Percentiles rank a stretch among this genome's conserved stretches.
These are phyloP conservation scores for Apiotrichum montevideense DNA, from an alignment of 1,284 basidiomycete species.

Conservation along the genomic window DNA sequence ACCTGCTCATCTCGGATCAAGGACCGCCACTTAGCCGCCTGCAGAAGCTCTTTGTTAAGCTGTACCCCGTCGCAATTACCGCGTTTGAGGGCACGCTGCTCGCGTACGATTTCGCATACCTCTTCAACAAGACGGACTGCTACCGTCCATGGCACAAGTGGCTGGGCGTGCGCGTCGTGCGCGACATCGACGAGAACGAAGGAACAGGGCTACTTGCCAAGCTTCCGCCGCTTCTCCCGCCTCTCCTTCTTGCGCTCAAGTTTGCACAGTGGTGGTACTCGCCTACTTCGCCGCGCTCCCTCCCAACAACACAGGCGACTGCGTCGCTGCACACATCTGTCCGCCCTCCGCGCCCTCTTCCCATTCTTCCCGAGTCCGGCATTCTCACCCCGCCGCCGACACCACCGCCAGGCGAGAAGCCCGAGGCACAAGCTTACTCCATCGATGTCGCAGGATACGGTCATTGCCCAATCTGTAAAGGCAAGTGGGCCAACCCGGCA, in stretches of 20 bases:
- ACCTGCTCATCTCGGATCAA: constrained; percentile 10
- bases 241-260: constrained; percentile 92
- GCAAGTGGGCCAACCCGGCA: constrained; percentile 76
- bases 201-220: constrained; percentile 7
- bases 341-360: constrained; percentile 65
- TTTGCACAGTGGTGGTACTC: constrained; percentile 99
- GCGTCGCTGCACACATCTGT: constrained; percentile 60
- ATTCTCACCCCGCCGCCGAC: constrained; percentile 25
- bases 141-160: constrained; percentile 88
- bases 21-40: constrained; percentile 29
- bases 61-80: constrained; percentile 78
- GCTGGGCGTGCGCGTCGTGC: constrained; percentile 63
- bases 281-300: constrained; percentile 78
- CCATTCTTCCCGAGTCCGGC: constrained; percentile 38
- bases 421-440: constrained; percentile 45
- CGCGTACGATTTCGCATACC: constrained; percentile 77
- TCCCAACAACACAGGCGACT: constrained; percentile 58
- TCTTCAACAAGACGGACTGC: constrained; percentile 79
- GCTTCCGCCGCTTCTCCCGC: constrained; percentile 58
- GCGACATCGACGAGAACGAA: constrained; percentile 21
- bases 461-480: constrained; percentile 73
- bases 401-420: constrained; percentile 43
- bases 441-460: constrained; percentile 57
- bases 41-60: constrained; percentile 53
- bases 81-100: constrained; percentile 75